Percentiles rank a stretch among this genome's conserved stretches.
phyloP scores from a whole-genome alignment of 148 eudicot genomes.

The Persicaria maculosa region DNA sequence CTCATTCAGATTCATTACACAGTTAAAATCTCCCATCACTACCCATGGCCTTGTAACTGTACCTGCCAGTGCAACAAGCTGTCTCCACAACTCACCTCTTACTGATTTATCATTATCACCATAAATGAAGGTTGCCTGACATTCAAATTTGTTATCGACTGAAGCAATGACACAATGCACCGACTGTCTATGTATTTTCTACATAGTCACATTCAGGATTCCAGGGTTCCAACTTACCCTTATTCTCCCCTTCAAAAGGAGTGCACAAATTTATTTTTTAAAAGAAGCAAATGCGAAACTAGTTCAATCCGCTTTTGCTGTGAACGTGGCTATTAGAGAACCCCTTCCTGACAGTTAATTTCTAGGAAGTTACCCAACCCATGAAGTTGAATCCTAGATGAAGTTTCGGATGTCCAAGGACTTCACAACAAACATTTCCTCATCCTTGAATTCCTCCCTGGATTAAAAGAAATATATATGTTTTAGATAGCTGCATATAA shows the following conservation, averaged over 20 bases:
- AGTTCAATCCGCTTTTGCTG: not conserved
- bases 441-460: conserved; percentile 97
- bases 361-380: not conserved
- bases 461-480: not conserved
- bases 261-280: not conserved
- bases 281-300: not conserved
- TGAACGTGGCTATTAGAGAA: not conserved
- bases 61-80: no score
- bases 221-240: no score
- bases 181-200: no score
- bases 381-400: conserved; percentile 27
- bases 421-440: conserved; percentile 76
- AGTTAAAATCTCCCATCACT: no score
- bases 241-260: not conserved
- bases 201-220: no score
- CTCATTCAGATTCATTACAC: no score
- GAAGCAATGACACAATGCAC: no score
- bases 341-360: not conserved
- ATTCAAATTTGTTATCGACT: no score
- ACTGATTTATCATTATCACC: no score
- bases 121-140: no score
- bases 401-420: conserved; percentile 80
- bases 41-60: no score
- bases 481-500: not conserved
- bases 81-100: no score